These are phyloP conservation scores for Gentiana dahurica DNA, from an alignment of 257 asterid species.

Conservation along the genomic window DNA sequence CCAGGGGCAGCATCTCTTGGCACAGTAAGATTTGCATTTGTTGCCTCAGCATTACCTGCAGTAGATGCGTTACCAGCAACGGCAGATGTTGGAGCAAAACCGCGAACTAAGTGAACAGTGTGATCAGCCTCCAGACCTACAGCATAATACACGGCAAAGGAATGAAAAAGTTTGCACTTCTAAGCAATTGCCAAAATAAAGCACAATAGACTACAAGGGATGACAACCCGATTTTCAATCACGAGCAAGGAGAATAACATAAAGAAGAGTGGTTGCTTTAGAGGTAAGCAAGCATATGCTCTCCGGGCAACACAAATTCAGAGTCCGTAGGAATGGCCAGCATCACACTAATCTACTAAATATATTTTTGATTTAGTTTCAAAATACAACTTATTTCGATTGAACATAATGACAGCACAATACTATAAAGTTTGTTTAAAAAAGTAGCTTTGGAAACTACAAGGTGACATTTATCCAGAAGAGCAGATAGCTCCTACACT, in stretches of 20 bases:
- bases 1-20: constrained; percentile 25
- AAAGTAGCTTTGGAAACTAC: too few species aligned
- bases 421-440: too few species aligned
- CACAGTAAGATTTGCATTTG: constrained; percentile 13
- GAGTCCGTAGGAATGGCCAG: too few species aligned
- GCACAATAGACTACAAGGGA: not conserved
- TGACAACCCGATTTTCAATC: not conserved
- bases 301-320: too few species aligned
- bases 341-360: too few species aligned
- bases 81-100: constrained; percentile 29
- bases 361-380: too few species aligned
- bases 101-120: constrained; percentile 57
- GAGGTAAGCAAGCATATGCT: too few species aligned
- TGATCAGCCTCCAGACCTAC: constrained; percentile 61
- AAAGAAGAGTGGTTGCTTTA: not conserved
- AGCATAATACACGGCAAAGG: not conserved
- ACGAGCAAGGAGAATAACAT: not conserved
- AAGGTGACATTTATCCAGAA: too few species aligned
- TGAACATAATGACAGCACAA: too few species aligned
- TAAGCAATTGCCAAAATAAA: not conserved
- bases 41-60: constrained; percentile 18
- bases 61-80: constrained; percentile 4
- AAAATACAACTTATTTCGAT: too few species aligned
- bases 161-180: not conserved
- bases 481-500: too few species aligned